phyloP scores from a whole-genome alignment of 148 eudicot species.

The Diospyros lotus region DNA sequence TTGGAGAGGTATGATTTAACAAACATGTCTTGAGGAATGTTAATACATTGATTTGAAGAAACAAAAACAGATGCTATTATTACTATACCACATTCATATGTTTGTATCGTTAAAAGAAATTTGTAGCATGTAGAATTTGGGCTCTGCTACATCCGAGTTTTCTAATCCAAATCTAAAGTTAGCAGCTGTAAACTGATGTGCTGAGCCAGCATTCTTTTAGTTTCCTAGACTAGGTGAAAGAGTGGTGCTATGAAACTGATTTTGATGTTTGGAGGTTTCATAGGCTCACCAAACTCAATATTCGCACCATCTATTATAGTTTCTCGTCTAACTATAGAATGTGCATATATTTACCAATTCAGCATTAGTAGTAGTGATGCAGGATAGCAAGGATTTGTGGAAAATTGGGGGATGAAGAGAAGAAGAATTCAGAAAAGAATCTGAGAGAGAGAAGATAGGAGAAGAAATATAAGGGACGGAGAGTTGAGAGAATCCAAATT shows the following conservation, averaged over 20 bases:
- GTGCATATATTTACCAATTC: too few species aligned
- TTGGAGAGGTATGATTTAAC: slow-evolving; percentile 55
- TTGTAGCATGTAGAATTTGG: background rate
- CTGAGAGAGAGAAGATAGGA: too few species aligned
- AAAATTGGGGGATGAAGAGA: too few species aligned
- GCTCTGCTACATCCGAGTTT: background rate
- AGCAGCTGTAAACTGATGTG: background rate
- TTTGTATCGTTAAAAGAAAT: background rate
- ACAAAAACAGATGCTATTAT: background rate
- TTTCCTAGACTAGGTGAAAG: background rate
- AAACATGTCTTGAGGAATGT: background rate
- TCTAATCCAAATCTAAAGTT: background rate
- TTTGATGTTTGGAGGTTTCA: background rate
- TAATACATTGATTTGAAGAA: background rate
- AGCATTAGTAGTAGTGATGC: too few species aligned
- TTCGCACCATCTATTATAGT: background rate
- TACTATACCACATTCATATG: background rate
- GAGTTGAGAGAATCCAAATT: too few species aligned
- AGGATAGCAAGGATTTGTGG: too few species aligned
- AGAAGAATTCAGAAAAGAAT: too few species aligned
- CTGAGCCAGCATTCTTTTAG: background rate
- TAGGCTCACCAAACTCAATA: background rate
- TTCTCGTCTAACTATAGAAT: background rate
- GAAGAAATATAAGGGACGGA: too few species aligned
- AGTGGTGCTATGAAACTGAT: background rate